Base-by-base conservation (phyloP, 2,329 filamentous ascomycete genomes). In the Epichloe sp. region DNA sequence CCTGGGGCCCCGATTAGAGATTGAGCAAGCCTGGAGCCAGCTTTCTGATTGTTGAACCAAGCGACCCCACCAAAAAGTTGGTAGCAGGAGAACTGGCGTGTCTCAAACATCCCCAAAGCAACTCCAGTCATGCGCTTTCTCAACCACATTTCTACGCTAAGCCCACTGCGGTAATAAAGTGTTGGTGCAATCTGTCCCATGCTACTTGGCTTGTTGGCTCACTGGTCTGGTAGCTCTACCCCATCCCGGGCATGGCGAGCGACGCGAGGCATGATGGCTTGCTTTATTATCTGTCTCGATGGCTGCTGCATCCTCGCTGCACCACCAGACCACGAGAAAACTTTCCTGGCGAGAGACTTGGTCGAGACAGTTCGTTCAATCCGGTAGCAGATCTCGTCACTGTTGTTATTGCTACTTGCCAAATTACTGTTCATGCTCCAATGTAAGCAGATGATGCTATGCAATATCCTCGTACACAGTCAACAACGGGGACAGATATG, bases 11-110 rank as follows among this genome's bases (percentile, higher is more conserved):
- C 56, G 59, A 62, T 45, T 45, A 31, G 36, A 51, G 26, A 26
- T 45, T 49, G 17, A 57, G 58, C 59, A 56, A 46, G 46, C 50
- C 50, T 10, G 8, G 36, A 19, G 37, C 34, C 48, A 54, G 43
- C 52, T 50, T 56, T 51, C 60, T 57, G 62, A 65, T 66, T 66
- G 64, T 66, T 66, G 64, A 66, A 66, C 63, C 49, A 42, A 57
- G 49, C n/a, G 23, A 63, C 57, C 63, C 64, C 64, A 66, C 64
- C 59, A 60, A 57, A 60, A 60, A 60, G 55, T 60, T 58, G 58
- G 59, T 54, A 59, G 54, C 48, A 58, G 15, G 59, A 55, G 63
- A 65, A n/a, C n/a, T n/a, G n/a, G n/a, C n/a, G n/a, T n/a, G n/a
- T n/a, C n/a, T n/a, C n/a, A n/a, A n/a, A n/a, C n/a, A n/a, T n/a